These are phyloP conservation scores for Chlorella variabilis DNA, from an alignment of 163 green algal species.

Conservation along the genomic window DNA sequence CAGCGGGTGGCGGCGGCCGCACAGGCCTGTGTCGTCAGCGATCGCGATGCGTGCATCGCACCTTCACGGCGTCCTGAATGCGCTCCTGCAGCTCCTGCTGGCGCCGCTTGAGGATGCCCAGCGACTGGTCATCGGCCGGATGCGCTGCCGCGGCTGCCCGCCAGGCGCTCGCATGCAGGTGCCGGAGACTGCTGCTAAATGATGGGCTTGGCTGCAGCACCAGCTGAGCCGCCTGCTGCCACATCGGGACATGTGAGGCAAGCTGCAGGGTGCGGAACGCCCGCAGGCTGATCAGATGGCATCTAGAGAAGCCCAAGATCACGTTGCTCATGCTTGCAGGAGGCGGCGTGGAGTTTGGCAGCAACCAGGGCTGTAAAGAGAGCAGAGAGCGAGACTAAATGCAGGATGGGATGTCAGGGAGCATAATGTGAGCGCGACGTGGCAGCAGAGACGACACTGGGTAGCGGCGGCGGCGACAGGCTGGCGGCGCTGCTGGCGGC, in stretches of 20 bases:
- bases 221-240: not conserved
- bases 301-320: not conserved
- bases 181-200: not conserved
- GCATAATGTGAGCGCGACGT: not conserved
- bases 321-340: not conserved
- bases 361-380: not conserved
- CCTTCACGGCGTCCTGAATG: conserved; percentile 49
- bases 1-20: not conserved
- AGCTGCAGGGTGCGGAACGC: not conserved
- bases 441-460: no score
- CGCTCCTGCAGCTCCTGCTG: conserved; percentile 45
- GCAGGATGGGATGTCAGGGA: no score
- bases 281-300: conserved; percentile 8
- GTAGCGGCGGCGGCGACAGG: no score
- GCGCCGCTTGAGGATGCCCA: conserved; percentile 39
- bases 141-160: not conserved
- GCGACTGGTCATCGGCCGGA: conserved; percentile 12
- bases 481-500: no score
- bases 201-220: not conserved
- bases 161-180: not conserved
- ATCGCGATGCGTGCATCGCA: not conserved
- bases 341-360: not conserved
- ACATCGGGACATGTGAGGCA: not conserved
- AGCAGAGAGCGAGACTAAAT: not conserved
- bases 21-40: not conserved